phyloP scores from a whole-genome alignment of 495 filamentous ascomycete genomes.

The Hyaloscypha finlandica region DNA sequence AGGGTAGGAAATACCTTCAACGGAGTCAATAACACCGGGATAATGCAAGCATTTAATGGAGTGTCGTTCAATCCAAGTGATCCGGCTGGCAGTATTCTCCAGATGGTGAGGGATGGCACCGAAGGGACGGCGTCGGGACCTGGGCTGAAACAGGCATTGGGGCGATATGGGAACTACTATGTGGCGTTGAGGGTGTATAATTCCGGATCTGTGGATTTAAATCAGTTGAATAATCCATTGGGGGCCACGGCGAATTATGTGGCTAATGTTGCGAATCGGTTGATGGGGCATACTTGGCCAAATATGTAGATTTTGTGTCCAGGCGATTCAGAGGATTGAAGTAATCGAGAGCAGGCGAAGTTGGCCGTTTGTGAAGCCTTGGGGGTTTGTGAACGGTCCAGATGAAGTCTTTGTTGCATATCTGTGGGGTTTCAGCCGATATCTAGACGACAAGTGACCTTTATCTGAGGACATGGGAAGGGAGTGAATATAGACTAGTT shows the following conservation, averaged over 20 bases:
- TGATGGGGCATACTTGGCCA: conserved; percentile 38
- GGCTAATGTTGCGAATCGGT: conserved; percentile 42
- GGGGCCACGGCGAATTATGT: conserved; percentile 42
- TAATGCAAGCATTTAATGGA: conserved; percentile 25
- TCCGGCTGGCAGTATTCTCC: conserved; percentile 36
- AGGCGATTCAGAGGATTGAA: background rate
- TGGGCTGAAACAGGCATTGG: conserved; percentile 32
- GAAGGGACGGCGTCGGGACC: conserved; percentile 36
- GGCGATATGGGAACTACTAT: conserved; percentile 38
- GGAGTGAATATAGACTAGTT: too few species aligned
- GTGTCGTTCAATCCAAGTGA: conserved; percentile 4
- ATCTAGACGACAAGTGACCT: too few species aligned
- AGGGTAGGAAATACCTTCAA: conserved; percentile 39
- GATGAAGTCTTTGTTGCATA: too few species aligned
- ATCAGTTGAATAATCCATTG: conserved; percentile 39
- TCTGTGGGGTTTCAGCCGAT: too few species aligned
- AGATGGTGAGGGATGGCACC: conserved; percentile 42
- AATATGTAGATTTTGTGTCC: conserved; percentile 10
- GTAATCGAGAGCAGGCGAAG: background rate
- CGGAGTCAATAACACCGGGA: conserved; percentile 32
- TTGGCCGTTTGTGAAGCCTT: background rate
- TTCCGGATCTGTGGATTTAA: conserved; percentile 39
- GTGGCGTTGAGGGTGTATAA: conserved; percentile 45
- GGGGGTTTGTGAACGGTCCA: too few species aligned
- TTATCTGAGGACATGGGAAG: too few species aligned